phyloP scores from a whole-genome alignment of 2,329 filamentous ascomycete species.

The Xylaria sp. region DNA sequence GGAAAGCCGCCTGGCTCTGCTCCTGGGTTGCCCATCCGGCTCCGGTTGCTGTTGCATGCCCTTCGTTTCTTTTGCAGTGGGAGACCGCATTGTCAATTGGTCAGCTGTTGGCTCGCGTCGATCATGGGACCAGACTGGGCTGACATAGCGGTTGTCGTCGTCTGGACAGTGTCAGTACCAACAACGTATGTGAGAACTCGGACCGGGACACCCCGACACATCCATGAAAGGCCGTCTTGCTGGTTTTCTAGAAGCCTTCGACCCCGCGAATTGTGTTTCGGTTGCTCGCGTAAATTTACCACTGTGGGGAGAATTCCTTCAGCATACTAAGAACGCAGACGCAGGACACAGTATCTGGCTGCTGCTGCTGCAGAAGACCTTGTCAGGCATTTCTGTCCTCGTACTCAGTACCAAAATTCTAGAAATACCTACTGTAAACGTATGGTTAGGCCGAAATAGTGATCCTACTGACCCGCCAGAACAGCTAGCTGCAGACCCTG shows the following conservation, averaged over 20 bases:
- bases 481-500: conserved; percentile 16
- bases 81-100: conserved; percentile 35
- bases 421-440: not conserved
- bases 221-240: conserved; percentile 10
- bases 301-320: conserved; percentile 12
- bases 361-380: conserved; percentile 11
- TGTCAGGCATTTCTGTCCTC: not conserved
- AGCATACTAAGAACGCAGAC: too few species aligned
- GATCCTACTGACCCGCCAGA: conserved; percentile 19
- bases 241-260: conserved; percentile 38
- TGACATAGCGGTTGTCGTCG: conserved; percentile 23
- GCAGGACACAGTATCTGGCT: too few species aligned
- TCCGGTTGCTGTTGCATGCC: conserved; percentile 24
- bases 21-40: conserved; percentile 7
- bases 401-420: too few species aligned
- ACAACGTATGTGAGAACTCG: not conserved
- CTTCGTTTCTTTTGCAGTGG: conserved; percentile 29
- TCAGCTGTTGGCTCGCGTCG: conserved; percentile 31
- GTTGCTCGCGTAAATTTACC: conserved; percentile 10
- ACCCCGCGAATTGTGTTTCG: conserved; percentile 28
- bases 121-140: conserved; percentile 31
- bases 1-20: conserved; percentile 15
- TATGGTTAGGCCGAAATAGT: conserved; percentile 3
- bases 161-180: not conserved
- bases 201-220: conserved; percentile 14